phyloP scores from a whole-genome alignment of 805 yeast species.

The Candida ascalaphidarum region DNA sequence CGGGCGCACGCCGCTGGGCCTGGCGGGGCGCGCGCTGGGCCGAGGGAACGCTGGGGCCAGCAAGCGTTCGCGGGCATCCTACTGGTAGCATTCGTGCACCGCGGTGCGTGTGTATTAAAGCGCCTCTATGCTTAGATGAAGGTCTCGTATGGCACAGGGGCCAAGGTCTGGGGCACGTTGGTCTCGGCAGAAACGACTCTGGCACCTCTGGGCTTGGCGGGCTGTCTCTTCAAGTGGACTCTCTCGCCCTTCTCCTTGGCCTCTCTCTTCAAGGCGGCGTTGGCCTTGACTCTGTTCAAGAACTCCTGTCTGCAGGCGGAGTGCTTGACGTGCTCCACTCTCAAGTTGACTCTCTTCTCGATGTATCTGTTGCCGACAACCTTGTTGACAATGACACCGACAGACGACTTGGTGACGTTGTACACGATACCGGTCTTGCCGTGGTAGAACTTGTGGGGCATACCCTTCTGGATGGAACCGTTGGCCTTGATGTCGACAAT shows the following conservation, averaged over 20 bases:
- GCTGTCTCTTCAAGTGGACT: conserved; percentile 94
- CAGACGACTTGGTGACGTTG: conserved; percentile 98
- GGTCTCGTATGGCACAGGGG: conserved; percentile 99
- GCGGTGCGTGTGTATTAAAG: too few relatives aligned
- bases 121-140: conserved; percentile 71
- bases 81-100: too few relatives aligned
- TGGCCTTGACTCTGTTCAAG: conserved; percentile 95
- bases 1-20: too few relatives aligned
- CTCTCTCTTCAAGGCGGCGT: conserved; percentile 88
- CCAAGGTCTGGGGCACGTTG: conserved; percentile 91
- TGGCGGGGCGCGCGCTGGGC: too few relatives aligned
- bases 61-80: too few relatives aligned
- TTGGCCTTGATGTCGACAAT: conserved; percentile 99
- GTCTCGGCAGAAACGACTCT: conserved; percentile 75
- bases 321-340: conserved; percentile 99
- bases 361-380: conserved; percentile 98
- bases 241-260: conserved; percentile 92
- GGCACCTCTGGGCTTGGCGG: conserved; percentile 94
- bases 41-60: too few relatives aligned
- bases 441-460: conserved; percentile 99
- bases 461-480: conserved; percentile 99
- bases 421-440: conserved; percentile 99
- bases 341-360: conserved; percentile 97
- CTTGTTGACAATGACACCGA: conserved; percentile 97
- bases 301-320: conserved; percentile 99